Conservation (phyloP, 2,329 filamentous ascomycete genomes). For the Fusarium palustre region DNA sequence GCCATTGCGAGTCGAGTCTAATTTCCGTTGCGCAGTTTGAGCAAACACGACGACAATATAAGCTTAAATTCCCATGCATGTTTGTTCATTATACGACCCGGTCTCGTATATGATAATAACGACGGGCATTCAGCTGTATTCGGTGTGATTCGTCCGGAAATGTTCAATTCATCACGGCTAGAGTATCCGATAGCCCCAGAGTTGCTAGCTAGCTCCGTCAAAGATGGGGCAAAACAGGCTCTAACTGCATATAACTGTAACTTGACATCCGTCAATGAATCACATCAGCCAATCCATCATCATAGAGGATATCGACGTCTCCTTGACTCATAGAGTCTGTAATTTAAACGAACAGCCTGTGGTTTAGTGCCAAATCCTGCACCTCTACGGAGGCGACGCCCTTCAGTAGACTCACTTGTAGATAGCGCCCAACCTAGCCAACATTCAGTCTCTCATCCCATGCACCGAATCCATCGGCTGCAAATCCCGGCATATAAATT, state of each 20-base stretch:
- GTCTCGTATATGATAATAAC: neutral
- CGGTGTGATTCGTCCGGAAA: neutral
- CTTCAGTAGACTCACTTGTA: neutral
- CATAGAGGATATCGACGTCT: neutral
- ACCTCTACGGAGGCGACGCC: neutral
- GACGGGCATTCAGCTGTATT: neutral
- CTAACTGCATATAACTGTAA: neutral
- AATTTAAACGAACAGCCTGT: neutral
- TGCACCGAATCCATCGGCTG: conserved; percentile 19
- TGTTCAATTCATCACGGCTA: conserved; percentile 25
- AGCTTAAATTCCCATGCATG: neutral
- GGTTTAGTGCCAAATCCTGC: conserved; percentile 18
- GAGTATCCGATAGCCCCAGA: conserved; percentile 6
- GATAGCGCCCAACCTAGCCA: conserved; percentile 20
- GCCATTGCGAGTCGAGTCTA: neutral
- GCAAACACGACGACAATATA: neutral
- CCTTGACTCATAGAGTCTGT: conserved; percentile 12
- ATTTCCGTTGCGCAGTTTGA: neutral
- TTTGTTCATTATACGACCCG: neutral
- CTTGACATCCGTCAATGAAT: neutral
- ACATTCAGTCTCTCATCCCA: neutral
- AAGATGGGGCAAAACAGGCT: neutral
- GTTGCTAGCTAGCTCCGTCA: conserved; percentile 4
- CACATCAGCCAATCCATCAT: conserved; percentile 1
- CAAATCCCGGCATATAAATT: conserved; percentile 29